These are phyloP conservation scores for Stagonosporopsis vannaccii DNA, from an alignment of 2,329 filamentous ascomycete genomes.

Conservation along the genomic window DNA sequence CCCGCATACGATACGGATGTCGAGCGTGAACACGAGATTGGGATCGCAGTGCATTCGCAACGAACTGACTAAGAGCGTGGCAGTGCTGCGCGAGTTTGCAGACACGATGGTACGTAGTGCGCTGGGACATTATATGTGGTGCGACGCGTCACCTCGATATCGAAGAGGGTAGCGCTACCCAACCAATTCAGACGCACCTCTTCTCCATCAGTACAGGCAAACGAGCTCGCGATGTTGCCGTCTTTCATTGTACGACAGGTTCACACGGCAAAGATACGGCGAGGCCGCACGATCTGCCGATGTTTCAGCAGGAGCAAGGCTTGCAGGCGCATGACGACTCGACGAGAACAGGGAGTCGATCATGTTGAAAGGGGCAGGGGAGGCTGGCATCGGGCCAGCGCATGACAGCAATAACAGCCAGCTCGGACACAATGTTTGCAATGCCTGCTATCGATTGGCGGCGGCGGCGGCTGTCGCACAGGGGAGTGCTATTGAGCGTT, in stretches of 20 bases:
- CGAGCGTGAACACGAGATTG: slow-evolving; percentile 13
- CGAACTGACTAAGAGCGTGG: slow-evolving; percentile 11
- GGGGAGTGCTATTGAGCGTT: slow-evolving; percentile 21
- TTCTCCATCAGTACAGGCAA: slow-evolving; percentile 1
- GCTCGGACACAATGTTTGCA: slow-evolving; percentile 7
- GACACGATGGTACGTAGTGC: slow-evolving; percentile 2
- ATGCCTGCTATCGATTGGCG: slow-evolving; percentile 5
- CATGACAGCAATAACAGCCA: slow-evolving; percentile 10
- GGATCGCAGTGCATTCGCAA: slow-evolving; percentile 11
- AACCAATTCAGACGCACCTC: neutral
- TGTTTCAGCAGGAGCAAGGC: slow-evolving; percentile 18
- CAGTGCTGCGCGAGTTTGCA: slow-evolving; percentile 6
- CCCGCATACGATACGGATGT: slow-evolving; percentile 17
- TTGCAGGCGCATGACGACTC: slow-evolving; percentile 15
- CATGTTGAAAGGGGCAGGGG: slow-evolving; percentile 13
- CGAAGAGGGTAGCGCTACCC: slow-evolving; percentile 11
- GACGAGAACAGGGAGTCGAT: slow-evolving; percentile 15
- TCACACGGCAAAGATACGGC: slow-evolving; percentile 3
- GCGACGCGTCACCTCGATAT: slow-evolving; percentile 36
- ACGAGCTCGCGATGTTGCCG: neutral
- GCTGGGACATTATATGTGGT: slow-evolving; percentile 38
- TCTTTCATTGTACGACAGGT: slow-evolving; percentile 6
- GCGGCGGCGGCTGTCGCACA: slow-evolving; percentile 5
- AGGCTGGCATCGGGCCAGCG: slow-evolving; percentile 7
- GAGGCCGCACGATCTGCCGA: slow-evolving; percentile 5